Percentiles rank a stretch among this genome's conserved stretches.
phyloP scores from a whole-genome alignment of 2,329 filamentous ascomycete species.

The Mycosphaerella arachidis region DNA sequence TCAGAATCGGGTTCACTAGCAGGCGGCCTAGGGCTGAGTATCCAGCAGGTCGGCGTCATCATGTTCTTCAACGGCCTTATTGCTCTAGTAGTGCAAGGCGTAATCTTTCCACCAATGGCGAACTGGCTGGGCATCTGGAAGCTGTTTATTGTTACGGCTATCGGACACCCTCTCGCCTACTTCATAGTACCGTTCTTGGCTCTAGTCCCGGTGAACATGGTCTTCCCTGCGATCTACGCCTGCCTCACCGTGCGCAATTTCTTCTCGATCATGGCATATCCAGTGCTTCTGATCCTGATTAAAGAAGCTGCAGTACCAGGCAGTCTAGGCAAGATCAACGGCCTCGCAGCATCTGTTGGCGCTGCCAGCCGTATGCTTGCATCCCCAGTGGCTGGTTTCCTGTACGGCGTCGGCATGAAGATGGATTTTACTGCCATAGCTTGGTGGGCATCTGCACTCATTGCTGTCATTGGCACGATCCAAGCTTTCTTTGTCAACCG shows the following conservation, averaged over 20 bases:
- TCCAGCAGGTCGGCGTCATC: constrained; percentile 63
- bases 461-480: constrained; percentile 53
- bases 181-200: constrained; percentile 65
- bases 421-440: constrained; percentile 57
- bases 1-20: constrained; percentile 35
- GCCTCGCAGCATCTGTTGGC: constrained; percentile 66
- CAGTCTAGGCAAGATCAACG: constrained; percentile 66
- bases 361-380: constrained; percentile 66
- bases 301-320: constrained; percentile 64
- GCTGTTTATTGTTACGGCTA: constrained; percentile 60
- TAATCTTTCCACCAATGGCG: constrained; percentile 64
- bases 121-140: constrained; percentile 63
- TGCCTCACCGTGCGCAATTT: constrained; percentile 63
- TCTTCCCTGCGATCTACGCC: constrained; percentile 62
- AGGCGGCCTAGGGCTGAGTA: constrained; percentile 62
- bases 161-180: constrained; percentile 64
- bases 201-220: constrained; percentile 49
- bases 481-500: constrained; percentile 55
- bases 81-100: constrained; percentile 66
- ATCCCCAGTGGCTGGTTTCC: constrained; percentile 62
- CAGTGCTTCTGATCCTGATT: constrained; percentile 64
- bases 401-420: constrained; percentile 59
- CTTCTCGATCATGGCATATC: constrained; percentile 64
- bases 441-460: constrained; percentile 56
- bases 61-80: constrained; percentile 67